A percentile compares a stretch with the other conserved stretches of the same genome.
Conservation (phyloP, 2,329 filamentous ascomycete species). For the Hirsutella minnesotensis region DNA sequence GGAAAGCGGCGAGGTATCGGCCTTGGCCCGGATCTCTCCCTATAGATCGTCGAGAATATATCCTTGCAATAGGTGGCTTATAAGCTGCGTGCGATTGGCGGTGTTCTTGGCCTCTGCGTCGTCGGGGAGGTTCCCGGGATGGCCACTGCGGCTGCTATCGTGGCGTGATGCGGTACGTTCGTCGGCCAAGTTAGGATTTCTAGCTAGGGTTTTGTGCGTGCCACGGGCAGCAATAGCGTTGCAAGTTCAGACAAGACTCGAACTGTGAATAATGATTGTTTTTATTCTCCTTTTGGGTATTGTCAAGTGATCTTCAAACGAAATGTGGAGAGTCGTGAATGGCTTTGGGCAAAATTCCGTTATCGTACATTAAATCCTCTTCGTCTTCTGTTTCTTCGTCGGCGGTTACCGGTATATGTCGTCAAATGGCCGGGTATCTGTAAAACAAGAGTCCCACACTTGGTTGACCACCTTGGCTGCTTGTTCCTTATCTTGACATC, state of each 20-base stretch:
- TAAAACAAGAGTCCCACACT: conserved; percentile 97
- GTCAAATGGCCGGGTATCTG: conserved; percentile 89
- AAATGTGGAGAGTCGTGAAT: neutral
- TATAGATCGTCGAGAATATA: too few species aligned
- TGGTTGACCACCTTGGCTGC: conserved; percentile 84
- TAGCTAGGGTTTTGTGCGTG: too few species aligned
- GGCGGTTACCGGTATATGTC: conserved; percentile 70
- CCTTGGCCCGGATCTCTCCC: too few species aligned
- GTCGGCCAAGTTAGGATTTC: too few species aligned
- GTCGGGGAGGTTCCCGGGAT: too few species aligned
- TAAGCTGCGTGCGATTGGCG: too few species aligned
- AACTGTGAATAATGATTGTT: neutral
- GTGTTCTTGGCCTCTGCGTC: too few species aligned
- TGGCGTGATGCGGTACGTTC: too few species aligned
- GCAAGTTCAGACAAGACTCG: neutral
- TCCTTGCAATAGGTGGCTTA: too few species aligned
- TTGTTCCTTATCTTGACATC: conserved; percentile 75
- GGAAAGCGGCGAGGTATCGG: too few species aligned
- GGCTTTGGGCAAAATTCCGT: neutral
- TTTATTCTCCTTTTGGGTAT: conserved; percentile 1
- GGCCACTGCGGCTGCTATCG: too few species aligned
- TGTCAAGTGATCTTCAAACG: neutral
- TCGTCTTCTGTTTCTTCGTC: conserved; percentile 4
- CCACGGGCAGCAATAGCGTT: too few species aligned
- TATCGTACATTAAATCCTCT: neutral